Evolutionary conservation across 129 eudicot species (phyloP), one percentile per base, ranked within the genome.

Genomic region (Lactuca saligna): DNA sequence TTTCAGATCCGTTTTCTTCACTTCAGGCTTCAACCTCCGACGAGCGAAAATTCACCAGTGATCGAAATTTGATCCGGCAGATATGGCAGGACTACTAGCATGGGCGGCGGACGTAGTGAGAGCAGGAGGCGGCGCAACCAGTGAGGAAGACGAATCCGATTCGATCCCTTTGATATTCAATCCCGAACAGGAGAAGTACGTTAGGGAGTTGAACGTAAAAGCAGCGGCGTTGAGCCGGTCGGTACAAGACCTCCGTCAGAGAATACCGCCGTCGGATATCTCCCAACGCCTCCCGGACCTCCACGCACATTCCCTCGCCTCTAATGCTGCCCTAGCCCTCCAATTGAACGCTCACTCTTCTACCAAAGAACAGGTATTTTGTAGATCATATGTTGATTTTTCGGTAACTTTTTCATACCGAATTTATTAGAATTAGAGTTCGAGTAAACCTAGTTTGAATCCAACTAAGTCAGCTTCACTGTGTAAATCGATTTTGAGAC

Each of bases 251-350:
- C 90, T 88, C 79, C 87, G 98, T 61, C 87, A 78, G 12, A 72
- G 98, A 70, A 73, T 91, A 57, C 98, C 96, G 53, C 96, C 97
- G 2, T 86, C 96, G 1, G 91, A 88, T 57, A 88, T 88, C 64
- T 84, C 98, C 6, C 82, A 82, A 61, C 94, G 96, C 51, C 89
- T 91, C 14, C 96, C 98, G 16, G 83, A 91, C 44, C 91, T 91
- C 50, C 98, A 91, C 76, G 97, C 97, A 5, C 97, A 88, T 63
- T 91, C 97, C 7, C 81, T 91, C 60, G 97, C 97, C 53, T 91
- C 97, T 4, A 88, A 91, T 64, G 95, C 95, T 62, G 96, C 84
- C 72, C 84, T 91, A 38, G 84, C 91, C 33, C 91, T 84, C 46
- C 97, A 91, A 60, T 78, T 91, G 72, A 86, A 88, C 69, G 85